Evolutionary conservation across 345 rosid species (phyloP).

Genomic region (Hirschfeldia incana): DNA sequence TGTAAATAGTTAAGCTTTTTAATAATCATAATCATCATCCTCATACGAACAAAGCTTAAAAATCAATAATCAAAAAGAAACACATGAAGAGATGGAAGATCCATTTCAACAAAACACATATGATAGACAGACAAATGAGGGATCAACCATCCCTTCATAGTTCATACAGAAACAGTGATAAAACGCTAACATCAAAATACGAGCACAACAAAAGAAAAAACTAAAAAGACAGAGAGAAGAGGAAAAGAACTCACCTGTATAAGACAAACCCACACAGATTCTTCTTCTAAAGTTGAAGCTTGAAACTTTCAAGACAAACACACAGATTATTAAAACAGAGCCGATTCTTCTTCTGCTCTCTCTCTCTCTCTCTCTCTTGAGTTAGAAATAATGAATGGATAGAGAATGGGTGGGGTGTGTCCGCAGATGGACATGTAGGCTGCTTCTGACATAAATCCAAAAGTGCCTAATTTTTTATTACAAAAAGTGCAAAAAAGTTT

Average conservation of each 20-base stretch:
- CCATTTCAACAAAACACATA: neutral
- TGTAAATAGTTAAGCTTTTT: too few relatives aligned
- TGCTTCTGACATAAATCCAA: slow-evolving; percentile 49
- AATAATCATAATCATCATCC: neutral
- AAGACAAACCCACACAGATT: neutral
- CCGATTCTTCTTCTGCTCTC: neutral
- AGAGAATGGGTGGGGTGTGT: slow-evolving; percentile 56
- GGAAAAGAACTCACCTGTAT: slow-evolving; percentile 40
- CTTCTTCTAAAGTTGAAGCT: slow-evolving; percentile 14
- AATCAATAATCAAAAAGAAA: neutral
- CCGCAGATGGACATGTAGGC: slow-evolving; percentile 38
- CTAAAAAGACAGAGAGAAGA: neutral
- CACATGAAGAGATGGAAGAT: slow-evolving; percentile 23
- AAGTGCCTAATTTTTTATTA: slow-evolving; percentile 41
- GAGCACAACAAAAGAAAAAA: neutral
- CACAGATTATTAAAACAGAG: slow-evolving; percentile 30
- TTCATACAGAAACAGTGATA: neutral
- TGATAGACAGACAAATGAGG: neutral
- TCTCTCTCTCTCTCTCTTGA: neutral
- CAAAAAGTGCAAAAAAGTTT: slow-evolving; percentile 26
- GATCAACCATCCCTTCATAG: neutral
- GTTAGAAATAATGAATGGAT: slow-evolving; percentile 38
- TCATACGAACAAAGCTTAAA: neutral
- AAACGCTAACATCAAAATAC: neutral
- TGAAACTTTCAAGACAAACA: neutral